Base-by-base conservation (phyloP, 108 stramenopile genomes). In the Pseudonitzschia pungens region DNA sequence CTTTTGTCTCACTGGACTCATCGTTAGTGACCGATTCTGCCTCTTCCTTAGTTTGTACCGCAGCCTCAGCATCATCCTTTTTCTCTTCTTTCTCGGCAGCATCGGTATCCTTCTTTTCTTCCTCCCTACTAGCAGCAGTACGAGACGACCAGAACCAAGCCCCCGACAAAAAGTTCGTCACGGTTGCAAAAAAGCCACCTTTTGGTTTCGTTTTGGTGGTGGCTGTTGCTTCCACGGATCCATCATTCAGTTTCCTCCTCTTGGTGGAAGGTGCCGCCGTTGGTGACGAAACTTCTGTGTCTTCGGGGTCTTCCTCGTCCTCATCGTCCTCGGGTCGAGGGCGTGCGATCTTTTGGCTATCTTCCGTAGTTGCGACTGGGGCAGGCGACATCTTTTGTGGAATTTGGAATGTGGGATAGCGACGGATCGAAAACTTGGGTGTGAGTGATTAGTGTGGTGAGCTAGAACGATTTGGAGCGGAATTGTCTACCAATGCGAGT, bases 141-240 rank as follows among this genome's bases (percentile, higher is more conserved):
- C 27, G 16, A 9, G 60, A 62, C 16, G 60, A 33, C 60, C 60
- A 62, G n/a, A 62, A 40, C 60, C 60, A 62, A 14, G 33, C 15
- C 15, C 60, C 60, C 36, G 33, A 62, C n/a, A 62, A 62, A 40
- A 62, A 62, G n/a, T 41, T 62, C 20, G 27, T 29, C 33, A 62
- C n/a, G 32, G 60, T 16, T 29, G 60, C 60, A 14, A 62, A 62
- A 62, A 62, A 62, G 15, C 60, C 60, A 48, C 45, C 18, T 33
- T 12, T n/a, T 29, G 60, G 60, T 55, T 55, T 26, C 24, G 12
- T 22, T 12, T 12, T 26, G 9, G 12, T 55, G 54, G 24, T 55
- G 10, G 54, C 21, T 24, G 36, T 36, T 2, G 36, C 6, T 6
- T 5, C 36, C 36, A 36, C 36, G 36, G 54, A 55, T 26, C 54